Evolutionary conservation across 257 asterid species (phyloP).

Genomic region (Nicotiana paniculata): DNA sequence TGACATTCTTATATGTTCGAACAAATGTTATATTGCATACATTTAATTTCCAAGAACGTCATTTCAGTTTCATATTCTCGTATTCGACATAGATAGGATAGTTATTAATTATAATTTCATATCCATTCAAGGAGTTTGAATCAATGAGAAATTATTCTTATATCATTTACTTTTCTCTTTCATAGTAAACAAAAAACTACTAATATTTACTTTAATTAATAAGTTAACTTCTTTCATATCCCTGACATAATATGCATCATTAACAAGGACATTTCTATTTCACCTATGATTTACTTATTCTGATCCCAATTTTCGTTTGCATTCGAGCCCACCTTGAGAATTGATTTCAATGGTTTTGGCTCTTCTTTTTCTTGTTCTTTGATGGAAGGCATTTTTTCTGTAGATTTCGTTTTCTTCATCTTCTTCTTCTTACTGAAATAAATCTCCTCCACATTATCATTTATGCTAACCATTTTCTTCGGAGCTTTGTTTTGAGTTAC

Average conservation of each 20-base stretch:
- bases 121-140: neutral
- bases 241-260: neutral
- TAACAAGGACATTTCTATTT: neutral
- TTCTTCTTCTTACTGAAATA: neutral
- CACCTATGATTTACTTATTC: neutral
- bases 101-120: too few relatives aligned
- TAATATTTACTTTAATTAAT: neutral
- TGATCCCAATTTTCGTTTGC: neutral
- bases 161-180: neutral
- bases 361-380: constrained; percentile 1
- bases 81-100: too few relatives aligned
- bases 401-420: neutral
- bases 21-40: too few relatives aligned
- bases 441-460: constrained; percentile 23
- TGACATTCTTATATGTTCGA: too few relatives aligned
- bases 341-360: constrained; percentile 18
- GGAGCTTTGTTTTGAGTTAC: constrained; percentile 13
- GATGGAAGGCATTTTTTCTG: neutral
- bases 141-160: neutral
- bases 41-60: too few relatives aligned
- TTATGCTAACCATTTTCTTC: constrained; percentile 29
- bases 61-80: too few relatives aligned
- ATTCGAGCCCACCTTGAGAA: constrained; percentile 18
- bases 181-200: neutral
- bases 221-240: neutral